Evolutionary conservation across 2,329 filamentous ascomycete species (phyloP), one percentile per base, ranked within the genome.

Genomic region (Diaporthe citri): DNA sequence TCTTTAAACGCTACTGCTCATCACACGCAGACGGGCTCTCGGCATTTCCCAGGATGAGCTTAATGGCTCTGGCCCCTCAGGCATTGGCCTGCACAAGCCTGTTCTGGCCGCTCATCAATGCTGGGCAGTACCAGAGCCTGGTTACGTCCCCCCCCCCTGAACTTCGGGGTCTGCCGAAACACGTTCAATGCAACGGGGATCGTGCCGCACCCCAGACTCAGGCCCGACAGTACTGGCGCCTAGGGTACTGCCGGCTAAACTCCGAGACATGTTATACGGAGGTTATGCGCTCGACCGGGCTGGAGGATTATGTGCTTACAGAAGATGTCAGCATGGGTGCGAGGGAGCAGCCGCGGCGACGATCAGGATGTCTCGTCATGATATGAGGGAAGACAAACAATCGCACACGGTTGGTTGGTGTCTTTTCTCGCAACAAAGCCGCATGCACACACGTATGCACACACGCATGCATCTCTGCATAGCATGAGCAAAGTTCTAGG

Each of bases 101-200:
- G 22, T 52, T 13, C 36, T 15, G 46, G 31, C 28, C 46, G 46
- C 64, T n/a, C 31, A 67, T 66, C 31, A 67, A 67, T 67, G 46
- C 64, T 69, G 46, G 64, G 64, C 64, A 55, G 64, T 69, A 69
- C 64, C 64, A 69, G 9, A 12, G 7, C 17, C 22, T 41, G 46
- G 25, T 6, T 17, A 13, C 46, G 6, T 10, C 4, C 4, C 12
- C 31, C 46, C 43, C 34, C 28, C 12, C n/a, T 25, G 7, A 5
- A 2, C 8, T 17, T 67, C 64, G 64, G 64, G 64, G 64, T 13
- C 31, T 28, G 64, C 64, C 64, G 64, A 67, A 67, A 67, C 64
- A 28, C 46, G 31, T 20, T 52, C 64, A 52, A 52, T 67, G 46
- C 64, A n/a, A 52, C 64, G 22, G 62, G 62, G 62, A 39, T 43